Evolutionary conservation across 176 grass and related monocot species (phyloP).

Genomic region (Aegilops longissima): DNA sequence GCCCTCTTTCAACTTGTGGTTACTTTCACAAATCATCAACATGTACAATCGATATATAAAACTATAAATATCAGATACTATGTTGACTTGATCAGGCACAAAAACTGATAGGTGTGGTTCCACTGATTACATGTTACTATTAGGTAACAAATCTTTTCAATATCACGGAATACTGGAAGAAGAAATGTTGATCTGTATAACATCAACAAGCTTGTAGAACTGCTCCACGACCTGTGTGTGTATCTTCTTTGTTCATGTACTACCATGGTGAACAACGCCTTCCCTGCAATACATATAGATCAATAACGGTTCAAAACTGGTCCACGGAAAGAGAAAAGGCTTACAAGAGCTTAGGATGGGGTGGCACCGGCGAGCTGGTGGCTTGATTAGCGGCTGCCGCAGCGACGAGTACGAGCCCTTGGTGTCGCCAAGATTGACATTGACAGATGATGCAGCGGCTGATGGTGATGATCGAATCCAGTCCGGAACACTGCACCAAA

Average conservation of each 20-base stretch:
- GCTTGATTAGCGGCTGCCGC: not conserved
- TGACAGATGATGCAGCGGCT: not conserved
- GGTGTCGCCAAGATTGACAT: not conserved
- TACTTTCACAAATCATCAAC: no score
- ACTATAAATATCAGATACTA: no score
- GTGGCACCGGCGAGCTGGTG: not conserved
- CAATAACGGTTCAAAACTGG: not conserved
- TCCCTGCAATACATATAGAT: conserved; percentile 24
- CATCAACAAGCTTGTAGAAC: conserved; percentile 70
- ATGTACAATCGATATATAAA: no score
- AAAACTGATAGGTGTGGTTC: no score
- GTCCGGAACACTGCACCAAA: no score
- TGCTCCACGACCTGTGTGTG: conserved; percentile 60
- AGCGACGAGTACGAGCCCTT: not conserved
- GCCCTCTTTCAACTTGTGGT: no score
- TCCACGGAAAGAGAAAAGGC: not conserved
- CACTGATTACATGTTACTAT: no score
- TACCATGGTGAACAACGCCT: conserved; percentile 68
- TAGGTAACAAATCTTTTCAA: no score
- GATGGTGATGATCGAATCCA: not conserved
- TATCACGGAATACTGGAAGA: no score
- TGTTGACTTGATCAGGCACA: no score
- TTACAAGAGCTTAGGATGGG: conserved; percentile 4
- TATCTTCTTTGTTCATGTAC: conserved; percentile 58
- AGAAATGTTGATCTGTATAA: not conserved